Evolutionary conservation across 1,284 basidiomycete species (phyloP), one percentile per base, ranked within the genome.

Genomic region (Spongispora temasekensis): DNA sequence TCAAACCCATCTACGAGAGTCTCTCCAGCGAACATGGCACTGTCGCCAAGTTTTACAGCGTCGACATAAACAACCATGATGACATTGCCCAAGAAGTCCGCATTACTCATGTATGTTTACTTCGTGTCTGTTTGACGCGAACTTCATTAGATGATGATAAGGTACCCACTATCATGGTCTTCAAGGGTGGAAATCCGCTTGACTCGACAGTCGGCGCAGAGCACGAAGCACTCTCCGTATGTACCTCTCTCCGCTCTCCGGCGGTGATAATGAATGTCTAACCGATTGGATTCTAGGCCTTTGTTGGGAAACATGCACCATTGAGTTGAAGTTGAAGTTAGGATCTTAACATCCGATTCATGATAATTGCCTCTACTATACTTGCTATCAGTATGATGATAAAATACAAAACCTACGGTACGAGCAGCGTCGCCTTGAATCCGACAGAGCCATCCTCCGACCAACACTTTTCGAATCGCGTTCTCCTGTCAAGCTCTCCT

Each of bases 341-440:
- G n/a, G n/a, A n/a, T n/a, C n/a, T n/a, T n/a, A n/a, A n/a, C n/a
- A n/a, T n/a, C n/a, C 15, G 23, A 57, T 37, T 35, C 40, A 57
- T 9, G 25, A 25, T n/a, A 8, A n/a, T n/a, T 40, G n/a, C 37
- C 19, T 40, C 37, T 21, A 40, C 37, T 10, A 40, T 17, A 40
- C n/a, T 12, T 32, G 31, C 31, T 32, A 32, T 12, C 31, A 32
- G 31, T 32, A 32, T n/a, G n/a, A n/a, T n/a, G n/a, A n/a, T n/a
- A 32, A 32, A 32, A 6, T 32, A 32, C 31, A 32, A 32, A 32
- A 32, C 34, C 35, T 66, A 90, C 6, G 89, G 88, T 15, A 87
- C 86, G 10, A 88, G 59, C 42, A 79, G 76, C 61, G 81, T 77
- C 66, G 86, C 85, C 55, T 75, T 72, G 83, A 89, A 90, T 42